Conservation (phyloP, 1,284 basidiomycete genomes). For the Cystobasidium sp. region DNA sequence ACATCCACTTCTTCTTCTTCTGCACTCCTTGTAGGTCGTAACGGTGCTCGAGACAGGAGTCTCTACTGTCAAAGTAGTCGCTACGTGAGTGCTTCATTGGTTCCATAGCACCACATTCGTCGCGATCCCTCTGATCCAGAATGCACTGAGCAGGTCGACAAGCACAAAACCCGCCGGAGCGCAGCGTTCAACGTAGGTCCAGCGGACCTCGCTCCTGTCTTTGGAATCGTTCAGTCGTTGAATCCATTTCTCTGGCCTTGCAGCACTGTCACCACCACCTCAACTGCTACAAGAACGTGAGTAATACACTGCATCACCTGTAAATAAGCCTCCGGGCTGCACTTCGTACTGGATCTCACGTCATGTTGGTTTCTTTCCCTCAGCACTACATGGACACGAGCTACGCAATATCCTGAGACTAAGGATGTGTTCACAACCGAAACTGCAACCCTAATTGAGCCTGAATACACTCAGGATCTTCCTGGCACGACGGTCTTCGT, state of each 20-base stretch:
- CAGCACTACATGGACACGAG: conserved; percentile 22
- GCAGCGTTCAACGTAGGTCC: background rate
- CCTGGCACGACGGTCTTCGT: conserved; percentile 3
- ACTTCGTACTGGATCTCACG: background rate
- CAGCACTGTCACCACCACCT: conserved; percentile 18
- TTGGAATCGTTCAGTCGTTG: background rate
- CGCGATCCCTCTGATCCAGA: background rate
- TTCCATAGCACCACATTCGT: no score
- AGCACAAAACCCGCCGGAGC: background rate
- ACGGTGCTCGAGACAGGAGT: conserved; percentile 17
- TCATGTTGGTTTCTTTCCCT: background rate
- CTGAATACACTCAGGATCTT: conserved; percentile 9
- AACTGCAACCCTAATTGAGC: conserved; percentile 16
- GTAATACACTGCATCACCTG: background rate
- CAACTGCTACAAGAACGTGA: conserved; percentile 7
- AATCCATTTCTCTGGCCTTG: background rate
- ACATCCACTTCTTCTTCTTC: no score
- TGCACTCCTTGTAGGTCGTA: conserved; percentile 23
- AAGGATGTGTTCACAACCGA: conserved; percentile 9
- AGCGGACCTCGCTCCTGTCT: background rate
- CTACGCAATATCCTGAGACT: conserved; percentile 11
- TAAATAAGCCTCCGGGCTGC: background rate
- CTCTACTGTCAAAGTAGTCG: conserved; percentile 16
- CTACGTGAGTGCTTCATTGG: conserved; percentile 3
- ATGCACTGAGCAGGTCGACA: background rate